Conservation (phyloP, 2,329 filamentous ascomycete species). For the Tolypocladium tropicale region DNA sequence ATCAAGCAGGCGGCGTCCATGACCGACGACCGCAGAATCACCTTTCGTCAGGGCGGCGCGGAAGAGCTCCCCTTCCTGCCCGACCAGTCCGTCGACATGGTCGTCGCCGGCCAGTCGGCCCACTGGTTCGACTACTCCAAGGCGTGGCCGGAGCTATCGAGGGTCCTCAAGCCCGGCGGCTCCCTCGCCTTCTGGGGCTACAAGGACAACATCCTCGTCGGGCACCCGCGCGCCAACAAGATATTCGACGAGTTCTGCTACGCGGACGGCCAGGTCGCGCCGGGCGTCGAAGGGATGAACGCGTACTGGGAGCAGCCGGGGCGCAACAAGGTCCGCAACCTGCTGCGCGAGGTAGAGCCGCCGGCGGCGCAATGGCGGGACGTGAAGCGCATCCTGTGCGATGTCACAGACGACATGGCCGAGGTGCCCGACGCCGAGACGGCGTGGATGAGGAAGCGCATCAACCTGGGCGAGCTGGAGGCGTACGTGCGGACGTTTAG, state of each 20-base stretch:
- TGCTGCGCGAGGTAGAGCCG: slow-evolving; percentile 40
- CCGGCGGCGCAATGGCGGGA: slow-evolving; percentile 41
- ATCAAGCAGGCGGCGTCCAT: slow-evolving; percentile 35
- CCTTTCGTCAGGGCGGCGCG: slow-evolving; percentile 37
- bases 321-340: slow-evolving; percentile 40
- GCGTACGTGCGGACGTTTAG: slow-evolving; percentile 54
- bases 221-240: slow-evolving; percentile 37
- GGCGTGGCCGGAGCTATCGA: slow-evolving; percentile 44
- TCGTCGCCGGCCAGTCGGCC: slow-evolving; percentile 44
- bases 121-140: slow-evolving; percentile 55
- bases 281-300: slow-evolving; percentile 39
- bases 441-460: slow-evolving; percentile 40
- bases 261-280: slow-evolving; percentile 31
- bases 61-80: slow-evolving; percentile 43
- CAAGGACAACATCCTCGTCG: slow-evolving; percentile 50
- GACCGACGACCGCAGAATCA: slow-evolving; percentile 31
- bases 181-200: slow-evolving; percentile 58
- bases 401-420: slow-evolving; percentile 35
- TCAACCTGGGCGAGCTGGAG: slow-evolving; percentile 48
- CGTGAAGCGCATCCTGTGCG: slow-evolving; percentile 44
- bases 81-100: slow-evolving; percentile 40
- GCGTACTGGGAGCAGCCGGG: slow-evolving; percentile 53
- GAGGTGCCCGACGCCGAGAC: slow-evolving; percentile 19
- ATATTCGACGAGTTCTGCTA: slow-evolving; percentile 48
- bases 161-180: slow-evolving; percentile 43